Evolutionary conservation across 768 basidiomycete genomes (phyloP).

Genomic region (Leccinum uliginosum): DNA sequence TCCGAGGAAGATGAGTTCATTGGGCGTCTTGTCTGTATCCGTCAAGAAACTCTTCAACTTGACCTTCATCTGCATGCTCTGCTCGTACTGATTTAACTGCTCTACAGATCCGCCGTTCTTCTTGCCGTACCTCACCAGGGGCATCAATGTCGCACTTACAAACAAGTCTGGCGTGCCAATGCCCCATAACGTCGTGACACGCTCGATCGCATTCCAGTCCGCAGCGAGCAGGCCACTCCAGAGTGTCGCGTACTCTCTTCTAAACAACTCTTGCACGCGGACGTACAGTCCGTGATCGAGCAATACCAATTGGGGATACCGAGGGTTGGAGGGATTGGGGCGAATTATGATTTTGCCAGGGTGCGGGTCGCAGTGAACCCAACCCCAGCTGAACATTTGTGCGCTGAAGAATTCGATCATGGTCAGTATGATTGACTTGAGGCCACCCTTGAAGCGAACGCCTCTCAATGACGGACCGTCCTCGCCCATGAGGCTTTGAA

Average conservation of each 20-base stretch:
- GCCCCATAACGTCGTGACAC: constrained; percentile 58
- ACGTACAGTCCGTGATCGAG: constrained; percentile 95
- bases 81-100: constrained; percentile 60
- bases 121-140: constrained; percentile 43
- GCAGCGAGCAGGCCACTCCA: constrained; percentile 65
- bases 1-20: constrained; percentile 69
- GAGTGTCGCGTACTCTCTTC: constrained; percentile 69
- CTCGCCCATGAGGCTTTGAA: constrained; percentile 58
- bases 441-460: constrained; percentile 50
- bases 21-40: constrained; percentile 78
- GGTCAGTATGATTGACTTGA: constrained; percentile 69
- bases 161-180: constrained; percentile 68
- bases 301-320: constrained; percentile 63
- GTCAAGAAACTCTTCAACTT: constrained; percentile 60
- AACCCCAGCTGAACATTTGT: constrained; percentile 90
- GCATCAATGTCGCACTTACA: constrained; percentile 69
- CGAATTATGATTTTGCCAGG: constrained; percentile 78
- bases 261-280: constrained; percentile 59
- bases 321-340: constrained; percentile 29
- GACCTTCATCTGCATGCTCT: constrained; percentile 63
- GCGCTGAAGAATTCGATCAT: constrained; percentile 87
- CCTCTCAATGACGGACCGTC: too few relatives aligned
- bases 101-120: constrained; percentile 3
- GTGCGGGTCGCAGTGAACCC: constrained; percentile 77
- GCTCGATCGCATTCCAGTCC: constrained; percentile 50